Evolutionary conservation across 352 stramenopile species (phyloP).

Genomic region (Saprolegnia parasitica): DNA sequence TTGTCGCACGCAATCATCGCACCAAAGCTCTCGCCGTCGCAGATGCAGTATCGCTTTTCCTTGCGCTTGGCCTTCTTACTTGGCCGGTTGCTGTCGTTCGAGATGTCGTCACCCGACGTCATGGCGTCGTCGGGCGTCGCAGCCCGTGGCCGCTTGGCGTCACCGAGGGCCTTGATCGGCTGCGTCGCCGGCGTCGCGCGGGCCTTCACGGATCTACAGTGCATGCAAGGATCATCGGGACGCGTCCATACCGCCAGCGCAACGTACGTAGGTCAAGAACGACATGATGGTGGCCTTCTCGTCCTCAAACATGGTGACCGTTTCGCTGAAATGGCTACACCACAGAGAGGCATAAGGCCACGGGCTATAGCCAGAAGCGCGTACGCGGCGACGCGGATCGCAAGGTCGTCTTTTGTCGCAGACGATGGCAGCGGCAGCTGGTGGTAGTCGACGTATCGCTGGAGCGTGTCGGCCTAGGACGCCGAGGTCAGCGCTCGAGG

Average conservation of each 20-base stretch:
- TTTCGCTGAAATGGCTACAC: conserved; percentile 57
- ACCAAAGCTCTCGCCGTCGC: conserved; percentile 63
- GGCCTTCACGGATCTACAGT: conserved; percentile 4
- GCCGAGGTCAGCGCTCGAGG: not conserved
- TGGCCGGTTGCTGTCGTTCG: conserved; percentile 24
- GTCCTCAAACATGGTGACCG: conserved; percentile 50
- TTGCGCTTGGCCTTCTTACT: conserved; percentile 73
- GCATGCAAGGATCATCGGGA: not conserved
- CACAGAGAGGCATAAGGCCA: conserved; percentile 21
- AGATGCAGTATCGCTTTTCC: conserved; percentile 65
- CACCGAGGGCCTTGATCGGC: no score
- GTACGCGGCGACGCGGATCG: not conserved
- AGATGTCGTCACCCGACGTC: conserved; percentile 9
- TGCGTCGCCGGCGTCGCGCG: no score
- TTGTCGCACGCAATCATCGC: conserved; percentile 85
- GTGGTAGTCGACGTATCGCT: not conserved
- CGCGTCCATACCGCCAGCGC: not conserved
- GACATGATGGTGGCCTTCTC: conserved; percentile 58
- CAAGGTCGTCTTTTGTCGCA: not conserved
- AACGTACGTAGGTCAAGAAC: conserved; percentile 62
- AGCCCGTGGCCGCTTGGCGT: conserved; percentile 19
- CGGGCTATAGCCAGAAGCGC: conserved; percentile 10
- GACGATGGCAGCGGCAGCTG: not conserved
- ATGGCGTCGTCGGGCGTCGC: conserved; percentile 6
- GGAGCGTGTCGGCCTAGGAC: not conserved